These are phyloP conservation scores for Neurospora sp. DNA, from an alignment of 495 filamentous ascomycete genomes.

Conservation along the genomic window DNA sequence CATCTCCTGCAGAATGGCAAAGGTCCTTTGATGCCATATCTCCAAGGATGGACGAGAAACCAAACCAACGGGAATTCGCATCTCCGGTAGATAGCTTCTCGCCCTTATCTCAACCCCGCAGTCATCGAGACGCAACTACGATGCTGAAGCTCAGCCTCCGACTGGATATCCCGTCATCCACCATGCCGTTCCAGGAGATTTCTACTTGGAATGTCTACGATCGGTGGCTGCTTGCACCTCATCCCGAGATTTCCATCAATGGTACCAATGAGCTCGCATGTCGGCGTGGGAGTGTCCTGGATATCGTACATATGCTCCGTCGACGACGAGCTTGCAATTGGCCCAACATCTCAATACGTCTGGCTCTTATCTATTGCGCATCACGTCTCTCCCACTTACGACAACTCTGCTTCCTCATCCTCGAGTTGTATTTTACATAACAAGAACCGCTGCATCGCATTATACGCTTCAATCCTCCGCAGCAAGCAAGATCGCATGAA, in stretches of 20 bases:
- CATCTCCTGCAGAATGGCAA: not conserved
- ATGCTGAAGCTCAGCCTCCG: not conserved
- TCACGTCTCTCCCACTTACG: constrained; percentile 5
- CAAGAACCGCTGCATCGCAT: constrained; percentile 1
- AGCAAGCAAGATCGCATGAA: not conserved
- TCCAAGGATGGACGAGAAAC: not conserved
- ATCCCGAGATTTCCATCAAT: constrained; percentile 10
- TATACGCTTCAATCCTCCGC: not conserved
- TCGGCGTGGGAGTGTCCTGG: constrained; percentile 7
- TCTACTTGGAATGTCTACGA: not conserved
- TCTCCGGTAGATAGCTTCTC: not conserved
- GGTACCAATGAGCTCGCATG: constrained; percentile 8
- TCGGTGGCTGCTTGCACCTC: constrained; percentile 8
- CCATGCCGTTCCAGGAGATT: not conserved
- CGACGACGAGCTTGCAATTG: constrained; percentile 1
- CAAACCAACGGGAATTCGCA: not conserved
- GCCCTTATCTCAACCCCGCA: not conserved
- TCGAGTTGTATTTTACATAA: constrained; percentile 7
- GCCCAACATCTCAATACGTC: not conserved
- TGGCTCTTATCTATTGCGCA: constrained; percentile 12
- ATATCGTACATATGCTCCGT: not conserved
- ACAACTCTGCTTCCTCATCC: not conserved
- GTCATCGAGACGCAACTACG: not conserved
- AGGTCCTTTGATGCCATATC: not conserved
- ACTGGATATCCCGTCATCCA: not conserved